Conservation (phyloP, 345 rosid species). For the Arabis hirsuta region DNA sequence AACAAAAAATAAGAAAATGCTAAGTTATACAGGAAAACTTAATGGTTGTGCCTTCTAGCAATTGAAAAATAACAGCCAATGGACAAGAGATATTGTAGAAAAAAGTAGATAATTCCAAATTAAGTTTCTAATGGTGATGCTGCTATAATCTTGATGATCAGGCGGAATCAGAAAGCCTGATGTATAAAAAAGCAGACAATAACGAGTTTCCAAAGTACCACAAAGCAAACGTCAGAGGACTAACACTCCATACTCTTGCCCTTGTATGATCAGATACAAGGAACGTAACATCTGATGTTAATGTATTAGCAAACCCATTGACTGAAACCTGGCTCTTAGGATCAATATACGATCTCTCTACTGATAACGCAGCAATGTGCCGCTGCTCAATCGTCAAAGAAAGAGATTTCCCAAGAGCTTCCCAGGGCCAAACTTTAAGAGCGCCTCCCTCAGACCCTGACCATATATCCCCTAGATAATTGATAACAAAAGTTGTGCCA, state of each 20-base stretch:
- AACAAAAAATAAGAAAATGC: slow-evolving; percentile 15
- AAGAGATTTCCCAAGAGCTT: slow-evolving; percentile 67
- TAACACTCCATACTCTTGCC: slow-evolving; percentile 89
- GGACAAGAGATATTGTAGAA: background rate
- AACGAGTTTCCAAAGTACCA: slow-evolving; percentile 58
- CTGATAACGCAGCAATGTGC: slow-evolving; percentile 61
- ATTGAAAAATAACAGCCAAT: slow-evolving; percentile 1
- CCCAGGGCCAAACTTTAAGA: slow-evolving; percentile 91
- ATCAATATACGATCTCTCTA: slow-evolving; percentile 84
- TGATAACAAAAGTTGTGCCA: slow-evolving; percentile 20
- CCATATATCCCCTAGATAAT: slow-evolving; percentile 84
- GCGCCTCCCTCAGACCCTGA: slow-evolving; percentile 90
- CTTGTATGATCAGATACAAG: slow-evolving; percentile 71
- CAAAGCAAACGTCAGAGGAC: slow-evolving; percentile 66
- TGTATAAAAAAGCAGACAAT: slow-evolving; percentile 10
- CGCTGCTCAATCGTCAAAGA: slow-evolving; percentile 62
- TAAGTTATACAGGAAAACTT: background rate
- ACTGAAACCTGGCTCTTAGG: slow-evolving; percentile 70
- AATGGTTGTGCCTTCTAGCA: slow-evolving; percentile 10
- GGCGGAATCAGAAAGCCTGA: background rate
- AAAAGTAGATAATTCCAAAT: background rate
- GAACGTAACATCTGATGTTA: slow-evolving; percentile 75
- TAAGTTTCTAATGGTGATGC: slow-evolving; percentile 4
- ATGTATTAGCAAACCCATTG: slow-evolving; percentile 62
- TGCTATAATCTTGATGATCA: slow-evolving; percentile 12